Evolutionary conservation across 306 rosid genomes (phyloP), one percentile per base, ranked within the genome.

Genomic region (Cicer arietinum): DNA sequence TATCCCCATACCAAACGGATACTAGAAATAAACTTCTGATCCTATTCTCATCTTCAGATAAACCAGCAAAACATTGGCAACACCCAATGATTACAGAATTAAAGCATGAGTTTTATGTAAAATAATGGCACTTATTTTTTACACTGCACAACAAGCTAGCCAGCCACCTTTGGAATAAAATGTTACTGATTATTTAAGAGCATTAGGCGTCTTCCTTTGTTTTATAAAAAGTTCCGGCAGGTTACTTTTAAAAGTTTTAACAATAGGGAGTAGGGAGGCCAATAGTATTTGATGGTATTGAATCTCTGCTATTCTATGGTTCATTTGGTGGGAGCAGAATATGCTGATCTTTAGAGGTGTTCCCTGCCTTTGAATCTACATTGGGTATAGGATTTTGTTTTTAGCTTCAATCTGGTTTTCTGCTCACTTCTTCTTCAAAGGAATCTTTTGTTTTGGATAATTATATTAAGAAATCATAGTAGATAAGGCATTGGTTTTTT

Each of bases 181-280:
- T 0, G 37, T 46, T 60, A 60, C 30, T n/a, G 48, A 46, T 58
- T 14, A 13, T 74, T 59, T 45, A 59, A 45, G 69, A 44, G 69
- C 35, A 73, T 56, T 16, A 14, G 48, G 69, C 35, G 58, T 10
- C 18, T 74, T 47, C 46, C 59, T 59, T 7, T 50, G 18, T 9
- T 73, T 17, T 40, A 60, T 40, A 41, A 40, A 11, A 11, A 13
- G 37, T 47, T 73, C 9, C 30, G 2, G 14, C 9, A 12, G 57
- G 65, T 58, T 58, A 22, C 37, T 73, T 43, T 58, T 8, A 25
- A 56, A 73, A 14, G 35, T 73, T 58, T 42, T 72, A 9, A 57
- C 45, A 58, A 58, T 18, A 73, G 37, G 77, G 68, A 5, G 54
- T 53, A 16, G 30, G 7, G 30, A 53, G 22, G 45, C 54, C 66